Evolutionary conservation across 352 stramenopile species (phyloP).

Genomic region (Elongisporangium undulatum): DNA sequence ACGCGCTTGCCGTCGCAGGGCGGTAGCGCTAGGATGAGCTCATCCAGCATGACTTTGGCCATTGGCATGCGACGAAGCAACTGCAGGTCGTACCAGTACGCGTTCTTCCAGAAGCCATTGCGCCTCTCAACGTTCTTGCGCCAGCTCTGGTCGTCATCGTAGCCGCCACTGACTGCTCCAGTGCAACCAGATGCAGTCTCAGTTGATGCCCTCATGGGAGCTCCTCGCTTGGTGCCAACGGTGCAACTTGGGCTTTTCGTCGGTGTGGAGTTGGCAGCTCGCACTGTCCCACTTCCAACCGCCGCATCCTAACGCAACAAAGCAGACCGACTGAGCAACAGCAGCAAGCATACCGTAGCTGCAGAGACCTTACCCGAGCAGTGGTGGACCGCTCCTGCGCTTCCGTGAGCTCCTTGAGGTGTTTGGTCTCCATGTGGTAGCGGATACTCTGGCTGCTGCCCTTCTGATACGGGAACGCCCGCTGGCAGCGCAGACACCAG

Average conservation of each 20-base stretch:
- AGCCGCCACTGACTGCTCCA: not conserved
- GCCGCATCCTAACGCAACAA: not conserved
- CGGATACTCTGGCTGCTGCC: conserved; percentile 51
- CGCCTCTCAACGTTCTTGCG: conserved; percentile 51
- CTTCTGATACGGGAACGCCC: conserved; percentile 34
- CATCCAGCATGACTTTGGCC: conserved; percentile 50
- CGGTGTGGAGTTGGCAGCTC: not conserved
- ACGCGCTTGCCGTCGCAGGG: conserved; percentile 53
- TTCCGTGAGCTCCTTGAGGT: conserved; percentile 20
- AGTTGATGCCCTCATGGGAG: not conserved
- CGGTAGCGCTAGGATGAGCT: conserved; percentile 57
- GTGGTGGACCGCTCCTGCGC: not conserved
- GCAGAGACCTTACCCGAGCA: not conserved
- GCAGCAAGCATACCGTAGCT: not conserved
- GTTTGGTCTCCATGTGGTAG: conserved; percentile 61
- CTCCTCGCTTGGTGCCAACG: not conserved
- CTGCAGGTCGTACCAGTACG: conserved; percentile 77
- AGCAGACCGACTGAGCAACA: not conserved
- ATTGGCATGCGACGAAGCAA: conserved; percentile 51
- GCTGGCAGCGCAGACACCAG: conserved; percentile 37
- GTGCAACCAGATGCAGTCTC: not conserved
- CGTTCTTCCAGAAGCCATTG: conserved; percentile 71
- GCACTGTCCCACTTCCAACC: not conserved
- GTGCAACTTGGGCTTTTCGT: not conserved
- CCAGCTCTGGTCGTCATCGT: conserved; percentile 26